Evolutionary conservation across 768 basidiomycete genomes (phyloP).

Genomic region (Scleroderma bovista): DNA sequence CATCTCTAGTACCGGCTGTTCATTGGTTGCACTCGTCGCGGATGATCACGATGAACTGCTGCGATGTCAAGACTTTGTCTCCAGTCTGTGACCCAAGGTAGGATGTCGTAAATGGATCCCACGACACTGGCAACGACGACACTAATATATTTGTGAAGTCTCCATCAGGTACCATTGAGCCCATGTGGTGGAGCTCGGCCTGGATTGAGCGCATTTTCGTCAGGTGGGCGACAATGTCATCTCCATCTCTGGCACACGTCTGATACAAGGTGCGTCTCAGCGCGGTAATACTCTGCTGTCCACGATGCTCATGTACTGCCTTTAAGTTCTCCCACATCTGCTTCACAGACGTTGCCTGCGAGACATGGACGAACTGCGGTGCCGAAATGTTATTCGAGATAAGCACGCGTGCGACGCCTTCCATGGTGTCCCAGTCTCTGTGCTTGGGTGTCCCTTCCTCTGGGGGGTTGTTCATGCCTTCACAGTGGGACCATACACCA

Average conservation of each 20-base stretch:
- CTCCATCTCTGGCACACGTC: not conserved
- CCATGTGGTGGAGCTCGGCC: not conserved
- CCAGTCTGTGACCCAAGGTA: not conserved
- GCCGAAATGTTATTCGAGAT: not conserved
- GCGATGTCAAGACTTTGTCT: not conserved
- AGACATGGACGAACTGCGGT: not conserved
- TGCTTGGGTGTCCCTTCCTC: not conserved
- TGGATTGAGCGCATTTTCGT: not conserved
- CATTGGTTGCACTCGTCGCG: not conserved
- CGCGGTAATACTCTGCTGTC: not conserved
- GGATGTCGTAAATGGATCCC: not conserved
- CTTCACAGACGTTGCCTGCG: not conserved
- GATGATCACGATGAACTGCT: not conserved
- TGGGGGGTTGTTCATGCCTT: not conserved
- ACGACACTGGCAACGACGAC: not conserved
- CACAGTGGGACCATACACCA: not conserved
- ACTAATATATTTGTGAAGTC: not conserved
- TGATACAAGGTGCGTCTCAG: not conserved
- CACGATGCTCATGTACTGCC: not conserved
- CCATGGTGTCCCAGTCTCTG: not conserved
- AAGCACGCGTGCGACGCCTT: not conserved
- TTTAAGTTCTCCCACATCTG: conserved; percentile 3
- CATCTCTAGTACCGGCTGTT: not conserved
- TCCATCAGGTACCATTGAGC: not conserved
- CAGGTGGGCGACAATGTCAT: not conserved